Conservation (phyloP, 257 asterid species). For the Cordia subcordata region DNA sequence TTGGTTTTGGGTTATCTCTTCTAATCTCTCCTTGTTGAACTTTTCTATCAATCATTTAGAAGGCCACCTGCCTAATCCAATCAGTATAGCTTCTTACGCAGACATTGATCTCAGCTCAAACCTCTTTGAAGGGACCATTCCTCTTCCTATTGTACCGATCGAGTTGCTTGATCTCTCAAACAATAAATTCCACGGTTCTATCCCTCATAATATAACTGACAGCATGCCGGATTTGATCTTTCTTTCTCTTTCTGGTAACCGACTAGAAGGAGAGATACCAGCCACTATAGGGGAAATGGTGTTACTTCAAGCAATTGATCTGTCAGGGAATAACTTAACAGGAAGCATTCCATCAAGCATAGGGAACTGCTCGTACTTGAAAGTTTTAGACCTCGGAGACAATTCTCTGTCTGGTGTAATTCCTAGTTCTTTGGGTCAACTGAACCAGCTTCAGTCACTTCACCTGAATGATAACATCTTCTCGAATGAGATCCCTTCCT, state of each 20-base stretch:
- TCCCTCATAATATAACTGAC: conserved; percentile 36
- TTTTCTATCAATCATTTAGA: conserved; percentile 41
- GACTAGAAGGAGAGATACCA: conserved; percentile 40
- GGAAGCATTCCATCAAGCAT: conserved; percentile 46
- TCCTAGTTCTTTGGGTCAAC: conserved; percentile 37
- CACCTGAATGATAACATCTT: conserved; percentile 40
- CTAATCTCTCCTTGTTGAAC: conserved; percentile 41
- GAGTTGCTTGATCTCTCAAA: conserved; percentile 48
- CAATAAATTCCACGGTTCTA: conserved; percentile 37
- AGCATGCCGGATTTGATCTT: conserved; percentile 37
- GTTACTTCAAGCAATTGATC: conserved; percentile 31
- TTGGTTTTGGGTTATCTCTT: conserved; percentile 53
- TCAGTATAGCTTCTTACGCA: conserved; percentile 32
- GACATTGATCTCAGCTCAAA: conserved; percentile 47
- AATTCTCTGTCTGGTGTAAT: conserved; percentile 37
- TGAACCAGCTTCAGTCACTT: conserved; percentile 35
- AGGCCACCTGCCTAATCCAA: conserved; percentile 36
- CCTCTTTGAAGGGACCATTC: conserved; percentile 36
- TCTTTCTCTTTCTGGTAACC: conserved; percentile 39
- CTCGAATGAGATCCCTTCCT: conserved; percentile 33
- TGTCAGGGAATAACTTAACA: conserved; percentile 34
- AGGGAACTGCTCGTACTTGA: conserved; percentile 29
- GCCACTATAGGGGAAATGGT: conserved; percentile 35
- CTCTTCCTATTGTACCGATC: conserved; percentile 31
- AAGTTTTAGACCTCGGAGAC: conserved; percentile 36